A percentile compares a stretch with the other conserved stretches of the same genome.
These are phyloP conservation scores for Arctium lappa DNA, from an alignment of 129 eudicot species.

Conservation along the genomic window DNA sequence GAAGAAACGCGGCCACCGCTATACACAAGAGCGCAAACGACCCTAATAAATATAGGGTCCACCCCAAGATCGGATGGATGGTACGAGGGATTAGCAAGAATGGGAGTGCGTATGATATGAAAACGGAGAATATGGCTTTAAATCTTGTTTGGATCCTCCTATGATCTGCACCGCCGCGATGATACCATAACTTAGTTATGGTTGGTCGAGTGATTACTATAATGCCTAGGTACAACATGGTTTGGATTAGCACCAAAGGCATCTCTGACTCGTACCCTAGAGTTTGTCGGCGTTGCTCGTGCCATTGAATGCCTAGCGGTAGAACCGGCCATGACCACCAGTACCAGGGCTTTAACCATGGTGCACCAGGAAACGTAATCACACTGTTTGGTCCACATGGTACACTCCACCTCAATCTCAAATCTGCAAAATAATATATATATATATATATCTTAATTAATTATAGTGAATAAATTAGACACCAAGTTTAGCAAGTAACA, in stretches of 20 bases:
- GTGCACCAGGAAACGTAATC: constrained; percentile 90
- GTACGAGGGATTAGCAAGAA: constrained; percentile 71
- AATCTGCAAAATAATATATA: constrained; percentile 37
- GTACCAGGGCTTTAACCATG: constrained; percentile 94
- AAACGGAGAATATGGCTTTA: constrained; percentile 47
- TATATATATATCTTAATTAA: too few species aligned
- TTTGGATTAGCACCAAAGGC: constrained; percentile 55
- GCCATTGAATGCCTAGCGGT: constrained; percentile 93
- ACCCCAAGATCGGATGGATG: constrained; percentile 74
- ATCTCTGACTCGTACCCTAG: constrained; percentile 79
- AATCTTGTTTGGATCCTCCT: constrained; percentile 53
- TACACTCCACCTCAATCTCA: constrained; percentile 84
- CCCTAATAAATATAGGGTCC: constrained; percentile 69
- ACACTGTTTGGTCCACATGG: constrained; percentile 98
- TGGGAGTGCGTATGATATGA: constrained; percentile 67
- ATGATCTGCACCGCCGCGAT: constrained; percentile 36
- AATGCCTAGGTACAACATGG: constrained; percentile 59
- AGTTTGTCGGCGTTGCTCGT: constrained; percentile 68
- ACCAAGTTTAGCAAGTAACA: too few species aligned
- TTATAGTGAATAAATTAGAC: too few species aligned
- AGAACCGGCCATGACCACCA: constrained; percentile 99
- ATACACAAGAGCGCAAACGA: constrained; percentile 50
- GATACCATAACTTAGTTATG: constrained; percentile 54
- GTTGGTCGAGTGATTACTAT: constrained; percentile 56
- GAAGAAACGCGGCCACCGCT: constrained; percentile 45